Evolutionary conservation across 139 green algal genomes (phyloP), one percentile per base, ranked within the genome.

Genomic region (Tetraselmis striata): DNA sequence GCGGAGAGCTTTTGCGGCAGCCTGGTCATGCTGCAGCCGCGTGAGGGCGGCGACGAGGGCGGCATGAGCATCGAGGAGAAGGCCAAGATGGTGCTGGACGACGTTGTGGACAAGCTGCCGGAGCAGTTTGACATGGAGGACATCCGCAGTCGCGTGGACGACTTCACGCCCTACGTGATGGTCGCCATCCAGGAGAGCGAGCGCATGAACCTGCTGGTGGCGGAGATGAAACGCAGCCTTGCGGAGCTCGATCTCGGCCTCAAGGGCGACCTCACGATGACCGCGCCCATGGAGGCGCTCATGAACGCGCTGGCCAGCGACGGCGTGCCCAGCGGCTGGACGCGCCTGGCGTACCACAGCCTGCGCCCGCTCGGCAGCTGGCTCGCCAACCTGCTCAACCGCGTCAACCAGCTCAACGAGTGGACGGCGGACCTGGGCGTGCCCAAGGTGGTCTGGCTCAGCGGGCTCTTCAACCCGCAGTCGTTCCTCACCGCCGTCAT

Each of bases 401-500:
- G 94, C 23, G 87, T 91, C n/a, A 59, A 90, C 76, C 95, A 98
- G 90, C 89, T 98, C 67, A 80, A 82, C 0, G 94, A 97, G 30
- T 98, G 94, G 94, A 95, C 90, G 2, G 83, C 90, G 2, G 93
- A 97, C 84, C 82, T 97, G 84, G 82, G 82, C 24, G 85, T 95
- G 79, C 94, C 91, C 75, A 95, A 96, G 89, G 91, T 91, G 0
- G 93, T 96, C 18, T 97, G 94, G 92, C 85, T 97, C 30, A 92
- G 88, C 2, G 92, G 92, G 11, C 89, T 98, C 76, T 98, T 98
- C 92, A 98, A 98, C 87, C 95, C 95, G 1, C 92, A 96, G 91
- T 95, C 92, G 18, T 98, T 98, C 89, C 87, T 98, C 2, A 98
- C 95, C 23, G 95, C 95, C 0, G 94, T 98, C 27, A 95, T 97